Conservation (phyloP, 768 basidiomycete species). For the Daedaleopsis sinensis region DNA sequence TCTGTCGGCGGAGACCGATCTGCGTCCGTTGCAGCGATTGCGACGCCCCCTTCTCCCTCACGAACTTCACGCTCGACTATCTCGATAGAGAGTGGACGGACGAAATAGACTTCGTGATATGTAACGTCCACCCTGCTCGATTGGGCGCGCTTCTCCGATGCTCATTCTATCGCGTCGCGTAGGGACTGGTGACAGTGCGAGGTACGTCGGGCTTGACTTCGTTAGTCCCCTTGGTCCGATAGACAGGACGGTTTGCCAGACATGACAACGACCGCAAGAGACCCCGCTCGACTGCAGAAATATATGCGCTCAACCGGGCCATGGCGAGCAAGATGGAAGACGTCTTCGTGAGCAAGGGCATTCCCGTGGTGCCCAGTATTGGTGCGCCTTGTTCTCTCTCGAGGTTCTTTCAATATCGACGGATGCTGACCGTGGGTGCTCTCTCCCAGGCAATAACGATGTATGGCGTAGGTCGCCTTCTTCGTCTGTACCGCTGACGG, state of each 20-base stretch:
- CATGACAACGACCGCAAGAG: conserved; percentile 83
- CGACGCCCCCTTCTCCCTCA: conserved; percentile 79
- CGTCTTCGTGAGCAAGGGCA: conserved; percentile 68
- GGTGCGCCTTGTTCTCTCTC: conserved; percentile 44
- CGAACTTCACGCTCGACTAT: conserved; percentile 82
- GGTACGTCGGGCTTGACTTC: conserved; percentile 38
- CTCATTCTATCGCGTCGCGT: conserved; percentile 10
- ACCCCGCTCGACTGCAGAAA: conserved; percentile 83
- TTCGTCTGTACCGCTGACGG: conserved; percentile 15
- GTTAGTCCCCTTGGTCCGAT: background rate
- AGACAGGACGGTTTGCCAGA: conserved; percentile 40
- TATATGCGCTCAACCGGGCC: conserved; percentile 70
- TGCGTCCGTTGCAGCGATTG: conserved; percentile 54
- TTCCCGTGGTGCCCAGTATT: conserved; percentile 81
- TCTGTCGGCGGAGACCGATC: background rate
- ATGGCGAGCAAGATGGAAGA: conserved; percentile 72
- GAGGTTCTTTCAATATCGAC: conserved; percentile 9
- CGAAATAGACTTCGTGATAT: conserved; percentile 90
- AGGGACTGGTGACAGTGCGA: conserved; percentile 83
- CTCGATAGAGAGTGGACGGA: conserved; percentile 78
- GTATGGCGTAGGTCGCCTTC: conserved; percentile 70
- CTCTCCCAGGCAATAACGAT: conserved; percentile 79
- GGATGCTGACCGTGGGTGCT: conserved; percentile 5
- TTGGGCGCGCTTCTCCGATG: conserved; percentile 7
- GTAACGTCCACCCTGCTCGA: conserved; percentile 40